These are phyloP conservation scores for Basidioascus undulatus DNA, from an alignment of 768 basidiomycete genomes.

Conservation along the genomic window DNA sequence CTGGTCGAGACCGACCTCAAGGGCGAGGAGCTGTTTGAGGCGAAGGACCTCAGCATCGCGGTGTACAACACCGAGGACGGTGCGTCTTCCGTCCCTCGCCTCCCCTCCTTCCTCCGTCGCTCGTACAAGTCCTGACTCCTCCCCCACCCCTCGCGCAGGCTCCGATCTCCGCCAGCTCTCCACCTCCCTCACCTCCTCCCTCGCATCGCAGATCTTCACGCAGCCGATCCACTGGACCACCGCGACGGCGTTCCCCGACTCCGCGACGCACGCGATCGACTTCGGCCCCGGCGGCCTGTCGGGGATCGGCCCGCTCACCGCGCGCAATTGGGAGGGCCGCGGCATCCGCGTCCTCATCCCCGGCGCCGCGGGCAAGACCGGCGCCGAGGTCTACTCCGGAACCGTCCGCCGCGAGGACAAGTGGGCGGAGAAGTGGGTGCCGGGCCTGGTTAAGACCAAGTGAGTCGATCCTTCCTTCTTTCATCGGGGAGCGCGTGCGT, in stretches of 20 bases:
- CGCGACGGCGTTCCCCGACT: conserved; percentile 68
- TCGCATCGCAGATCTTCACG: conserved; percentile 85
- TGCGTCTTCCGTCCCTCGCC: conserved; percentile 24
- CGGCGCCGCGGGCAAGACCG: conserved; percentile 50
- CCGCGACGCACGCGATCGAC: conserved; percentile 82
- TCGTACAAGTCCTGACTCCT: conserved; percentile 6
- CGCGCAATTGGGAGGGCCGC: conserved; percentile 72
- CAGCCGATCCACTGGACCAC: conserved; percentile 77
- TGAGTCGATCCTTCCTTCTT: conserved; percentile 18
- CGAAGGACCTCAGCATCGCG: conserved; percentile 44
- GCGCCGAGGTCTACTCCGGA: conserved; percentile 52
- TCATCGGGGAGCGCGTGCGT: not conserved
- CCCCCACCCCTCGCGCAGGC: conserved; percentile 26
- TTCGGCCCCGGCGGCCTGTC: conserved; percentile 88
- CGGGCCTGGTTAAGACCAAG: conserved; percentile 71
- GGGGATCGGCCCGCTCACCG: conserved; percentile 77
- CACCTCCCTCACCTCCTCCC: conserved; percentile 57
- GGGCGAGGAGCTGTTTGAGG: conserved; percentile 56
- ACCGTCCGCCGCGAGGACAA: conserved; percentile 52
- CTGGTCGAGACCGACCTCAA: conserved; percentile 48
- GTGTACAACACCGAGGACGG: conserved; percentile 87
- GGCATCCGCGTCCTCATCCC: conserved; percentile 74
- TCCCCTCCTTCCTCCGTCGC: conserved; percentile 3
- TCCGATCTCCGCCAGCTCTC: conserved; percentile 48
- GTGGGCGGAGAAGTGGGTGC: conserved; percentile 78